Conservation (phyloP, 495 filamentous ascomycete genomes). For the Xylaria flabelliformis region DNA sequence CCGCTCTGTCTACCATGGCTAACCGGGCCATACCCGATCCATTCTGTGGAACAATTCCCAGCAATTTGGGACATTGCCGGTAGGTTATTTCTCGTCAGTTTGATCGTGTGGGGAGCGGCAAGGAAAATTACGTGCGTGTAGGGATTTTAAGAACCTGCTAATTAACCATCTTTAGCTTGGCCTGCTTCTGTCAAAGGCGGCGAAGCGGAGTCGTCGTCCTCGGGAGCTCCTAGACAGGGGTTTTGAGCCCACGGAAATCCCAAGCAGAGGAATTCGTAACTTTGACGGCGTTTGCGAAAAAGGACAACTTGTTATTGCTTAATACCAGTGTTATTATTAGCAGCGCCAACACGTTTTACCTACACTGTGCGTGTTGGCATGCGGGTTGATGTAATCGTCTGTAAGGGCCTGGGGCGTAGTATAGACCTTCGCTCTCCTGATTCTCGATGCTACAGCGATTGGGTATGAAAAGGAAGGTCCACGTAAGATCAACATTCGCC, state of each 20-base stretch:
- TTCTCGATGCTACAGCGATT: conserved; percentile 9
- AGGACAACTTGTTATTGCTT: not conserved
- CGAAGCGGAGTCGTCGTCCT: conserved; percentile 26
- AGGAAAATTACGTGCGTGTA: conserved; percentile 43
- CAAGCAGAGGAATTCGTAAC: conserved; percentile 9
- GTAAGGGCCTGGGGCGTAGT: not conserved
- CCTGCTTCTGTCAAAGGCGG: conserved; percentile 27
- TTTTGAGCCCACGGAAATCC: conserved; percentile 3
- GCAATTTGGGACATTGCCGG: conserved; percentile 25
- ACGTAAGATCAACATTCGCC: conserved; percentile 23
- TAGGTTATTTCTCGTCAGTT: conserved; percentile 25
- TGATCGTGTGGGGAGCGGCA: conserved; percentile 43
- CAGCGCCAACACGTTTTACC: conserved; percentile 6
- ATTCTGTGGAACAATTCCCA: conserved; percentile 26
- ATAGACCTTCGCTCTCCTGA: conserved; percentile 2
- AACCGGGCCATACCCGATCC: conserved; percentile 7
- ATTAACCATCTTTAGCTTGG: conserved; percentile 27
- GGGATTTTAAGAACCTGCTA: conserved; percentile 3
- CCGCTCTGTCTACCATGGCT: not conserved
- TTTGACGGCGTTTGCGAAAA: not conserved
- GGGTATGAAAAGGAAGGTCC: conserved; percentile 8
- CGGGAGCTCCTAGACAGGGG: conserved; percentile 10
- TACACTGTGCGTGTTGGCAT: conserved; percentile 14
- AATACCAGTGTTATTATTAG: not conserved
- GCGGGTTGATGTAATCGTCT: conserved; percentile 6